Base-by-base conservation (phyloP, 805 yeast species). In the Candida nanaspora region DNA sequence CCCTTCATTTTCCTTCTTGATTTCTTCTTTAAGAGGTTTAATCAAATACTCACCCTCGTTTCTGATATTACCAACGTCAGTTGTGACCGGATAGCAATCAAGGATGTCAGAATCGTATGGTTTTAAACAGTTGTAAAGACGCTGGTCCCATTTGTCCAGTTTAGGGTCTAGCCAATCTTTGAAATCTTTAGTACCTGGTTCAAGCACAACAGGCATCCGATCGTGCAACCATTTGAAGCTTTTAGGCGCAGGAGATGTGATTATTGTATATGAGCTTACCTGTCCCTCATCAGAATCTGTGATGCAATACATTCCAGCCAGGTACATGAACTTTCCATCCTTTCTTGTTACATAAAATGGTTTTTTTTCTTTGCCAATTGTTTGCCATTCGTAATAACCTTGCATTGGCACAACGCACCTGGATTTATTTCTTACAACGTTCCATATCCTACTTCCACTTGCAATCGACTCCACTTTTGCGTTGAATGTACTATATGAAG, bases 311-410 rank as follows among this genome's bases (percentile, higher is more conserved):
- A 82, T 49, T 0, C 84, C 87, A 1, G 94, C 89, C 19, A 86
- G 58, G 53, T 74, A 85, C 59, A 83, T 61, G 33, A 88, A 48
- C 7, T 73, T 63, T 0, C 62, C 59, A 41, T 72, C 76, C 33
- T 67, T 69, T 26, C 82, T 67, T 27, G 69, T 73, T 15, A 88
- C 69, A 52, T 65, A 89, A 55, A 81, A 76, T 0, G 96, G 96
- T 0, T 58, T 56, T 52, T 78, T 63, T 25, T 51, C 46, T 22
- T 55, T 60, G 2, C 54, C 45, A 15, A 52, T 47, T 10, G 38
- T 29, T 20, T 51, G 49, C 96, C 97, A 89, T 59, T 89, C 97
- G 53, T 76, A 89, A 58, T 89, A 89, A 0, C 96, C 96, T 51
- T 76, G 73, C 31, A 85, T 71, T 0, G 95, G 91, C 0, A 87